Evolutionary conservation across 179 eudicot genomes (phyloP), one percentile per base, ranked within the genome.

Genomic region (Gypsophila paniculata): DNA sequence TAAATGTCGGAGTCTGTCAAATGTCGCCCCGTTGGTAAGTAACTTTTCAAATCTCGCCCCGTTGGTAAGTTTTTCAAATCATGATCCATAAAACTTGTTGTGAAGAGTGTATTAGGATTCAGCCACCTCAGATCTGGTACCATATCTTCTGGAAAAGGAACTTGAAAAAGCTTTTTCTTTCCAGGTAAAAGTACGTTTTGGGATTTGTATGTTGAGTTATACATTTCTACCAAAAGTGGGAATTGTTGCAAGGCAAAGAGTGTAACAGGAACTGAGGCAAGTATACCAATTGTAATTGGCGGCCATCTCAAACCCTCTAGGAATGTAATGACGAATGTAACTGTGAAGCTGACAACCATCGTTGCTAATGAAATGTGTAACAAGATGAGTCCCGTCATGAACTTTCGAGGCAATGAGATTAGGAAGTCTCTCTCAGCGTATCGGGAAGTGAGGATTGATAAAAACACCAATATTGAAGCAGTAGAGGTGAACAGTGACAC

Each of bases 381-480:
- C 63, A 76, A 61, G 23, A 71, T 58, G 12, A 76, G 32, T 3
- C 87, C 84, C 14, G 19, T 17, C 71, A 81, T 76, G 12, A 84
- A 61, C 59, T 72, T 81, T 3, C 36, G 51, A 11, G 87, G 87
- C 58, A 81, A 69, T 0, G 87, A 74, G 18, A 32, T 21, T 0
- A 76, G 81, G 29, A 81, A 84, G 71, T 84, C 87, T 14, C 67
- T 42, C 21, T 81, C 77, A 15, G 82, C 79, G 72, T 81, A 84
- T 6, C 81, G 75, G 2, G 84, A 76, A 26, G 81, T 84, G 11
- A 84, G 79, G 58, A 84, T 84, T 0, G 81, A 73, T 48, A 84
- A 53, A 68, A 84, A 84, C 79, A 78, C 71, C 63, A 77, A 44
- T n/a, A 77, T 39, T 2, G 80, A 77, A 52, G 80, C 58, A 1